Conservation (phyloP, 306 rosid genomes). For the Acacia acuminata region DNA sequence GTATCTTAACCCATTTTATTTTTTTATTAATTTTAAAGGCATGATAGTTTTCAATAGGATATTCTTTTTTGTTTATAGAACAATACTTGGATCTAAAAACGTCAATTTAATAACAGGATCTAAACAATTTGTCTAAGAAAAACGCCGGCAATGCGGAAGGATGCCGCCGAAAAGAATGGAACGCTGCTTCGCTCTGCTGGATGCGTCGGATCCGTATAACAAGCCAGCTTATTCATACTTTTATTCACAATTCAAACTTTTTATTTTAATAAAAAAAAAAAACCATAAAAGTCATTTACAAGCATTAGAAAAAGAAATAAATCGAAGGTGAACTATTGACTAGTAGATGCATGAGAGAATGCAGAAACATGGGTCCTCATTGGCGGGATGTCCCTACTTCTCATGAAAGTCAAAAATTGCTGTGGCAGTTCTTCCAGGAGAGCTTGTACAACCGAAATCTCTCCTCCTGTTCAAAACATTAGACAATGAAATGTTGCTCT, state of each 20-base stretch:
- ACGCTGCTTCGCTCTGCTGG: too few relatives aligned
- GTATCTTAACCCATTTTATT: too few relatives aligned
- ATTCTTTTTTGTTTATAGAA: neutral
- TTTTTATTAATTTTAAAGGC: neutral
- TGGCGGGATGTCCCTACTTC: conserved; percentile 62
- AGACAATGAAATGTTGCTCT: neutral
- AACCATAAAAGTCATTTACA: too few relatives aligned
- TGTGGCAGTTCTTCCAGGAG: conserved; percentile 82
- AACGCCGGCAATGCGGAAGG: too few relatives aligned
- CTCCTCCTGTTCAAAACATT: conserved; percentile 46
- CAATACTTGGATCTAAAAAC: too few relatives aligned
- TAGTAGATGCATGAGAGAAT: conserved; percentile 9
- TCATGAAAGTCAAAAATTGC: conserved; percentile 76
- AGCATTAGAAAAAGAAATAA: neutral
- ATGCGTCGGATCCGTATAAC: too few relatives aligned
- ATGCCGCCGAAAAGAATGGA: too few relatives aligned
- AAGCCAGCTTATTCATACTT: neutral
- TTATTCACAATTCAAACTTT: neutral
- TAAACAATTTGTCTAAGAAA: too few relatives aligned
- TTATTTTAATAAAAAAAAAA: neutral
- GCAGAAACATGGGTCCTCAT: conserved; percentile 44
- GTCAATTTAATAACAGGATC: neutral
- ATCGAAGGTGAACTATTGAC: neutral
- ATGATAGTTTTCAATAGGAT: neutral
- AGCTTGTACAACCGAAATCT: conserved; percentile 62